These are phyloP conservation scores for Nelumbo lutea DNA, from an alignment of 164 flowering plant genomes.

Conservation along the genomic window DNA sequence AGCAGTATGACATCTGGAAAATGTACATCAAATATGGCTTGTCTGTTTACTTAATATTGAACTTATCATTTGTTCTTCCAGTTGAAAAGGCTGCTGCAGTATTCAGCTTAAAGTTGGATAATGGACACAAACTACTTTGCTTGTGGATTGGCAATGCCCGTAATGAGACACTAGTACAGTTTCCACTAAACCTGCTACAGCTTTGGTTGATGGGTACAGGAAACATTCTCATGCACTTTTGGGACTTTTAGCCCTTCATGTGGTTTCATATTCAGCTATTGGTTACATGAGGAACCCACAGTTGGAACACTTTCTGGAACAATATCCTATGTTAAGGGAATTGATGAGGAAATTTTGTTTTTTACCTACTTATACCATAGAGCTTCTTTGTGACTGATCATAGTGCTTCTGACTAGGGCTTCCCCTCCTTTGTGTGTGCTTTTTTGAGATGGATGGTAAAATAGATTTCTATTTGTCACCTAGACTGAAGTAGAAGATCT, in stretches of 20 bases:
- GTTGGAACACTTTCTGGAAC: slow-evolving; percentile 56
- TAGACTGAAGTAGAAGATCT: too few relatives aligned
- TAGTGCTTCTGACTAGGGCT: too few relatives aligned
- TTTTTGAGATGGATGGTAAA: too few relatives aligned
- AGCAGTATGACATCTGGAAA: not conserved
- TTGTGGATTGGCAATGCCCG: slow-evolving; percentile 91
- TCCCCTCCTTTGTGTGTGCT: too few relatives aligned
- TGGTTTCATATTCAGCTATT: slow-evolving; percentile 56
- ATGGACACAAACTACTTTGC: slow-evolving; percentile 78
- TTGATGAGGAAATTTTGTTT: too few relatives aligned
- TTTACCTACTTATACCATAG: too few relatives aligned
- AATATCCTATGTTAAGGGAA: slow-evolving; percentile 15
- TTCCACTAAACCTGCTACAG: slow-evolving; percentile 58
- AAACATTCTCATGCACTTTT: slow-evolving; percentile 46
- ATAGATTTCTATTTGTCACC: too few relatives aligned
- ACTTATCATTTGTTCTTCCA: slow-evolving; percentile 22
- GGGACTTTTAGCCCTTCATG: slow-evolving; percentile 68
- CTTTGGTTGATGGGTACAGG: slow-evolving; percentile 59
- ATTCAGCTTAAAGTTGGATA: slow-evolving; percentile 88
- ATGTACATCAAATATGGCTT: too few relatives aligned
- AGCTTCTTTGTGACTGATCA: too few relatives aligned
- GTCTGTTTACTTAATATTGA: not conserved
- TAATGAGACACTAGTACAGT: slow-evolving; percentile 67
- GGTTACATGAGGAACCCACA: slow-evolving; percentile 58
- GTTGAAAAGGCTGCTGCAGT: slow-evolving; percentile 94